Percentiles rank a stretch among this genome's conserved stretches.
phyloP scores from a whole-genome alignment of 2,329 filamentous ascomycete genomes.

The Esteya vermicola region DNA sequence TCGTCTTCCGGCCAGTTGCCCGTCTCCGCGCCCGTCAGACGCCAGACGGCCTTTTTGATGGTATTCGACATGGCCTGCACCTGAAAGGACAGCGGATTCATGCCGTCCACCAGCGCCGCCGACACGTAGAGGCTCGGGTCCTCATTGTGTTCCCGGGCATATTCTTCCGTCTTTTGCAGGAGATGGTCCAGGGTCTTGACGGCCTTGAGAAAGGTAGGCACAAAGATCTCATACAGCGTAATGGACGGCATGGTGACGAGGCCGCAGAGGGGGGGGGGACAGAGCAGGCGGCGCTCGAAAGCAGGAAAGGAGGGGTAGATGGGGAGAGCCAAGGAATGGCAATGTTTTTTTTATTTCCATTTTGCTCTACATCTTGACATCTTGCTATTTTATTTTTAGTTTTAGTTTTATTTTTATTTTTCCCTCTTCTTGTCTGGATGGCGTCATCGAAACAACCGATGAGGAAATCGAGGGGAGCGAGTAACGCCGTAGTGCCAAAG shows the following conservation, averaged over 20 bases:
- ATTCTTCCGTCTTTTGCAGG: slow-evolving; percentile 16
- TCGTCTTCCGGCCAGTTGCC: slow-evolving; percentile 16
- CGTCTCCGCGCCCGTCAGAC: slow-evolving; percentile 13
- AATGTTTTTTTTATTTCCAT: too few species aligned
- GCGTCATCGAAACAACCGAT: not conserved
- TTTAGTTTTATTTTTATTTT: too few species aligned
- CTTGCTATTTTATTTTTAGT: not conserved
- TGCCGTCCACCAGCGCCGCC: slow-evolving; percentile 18
- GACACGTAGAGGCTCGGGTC: slow-evolving; percentile 12
- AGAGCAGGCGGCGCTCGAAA: not conserved
- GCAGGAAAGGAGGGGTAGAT: not conserved
- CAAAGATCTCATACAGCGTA: slow-evolving; percentile 16
- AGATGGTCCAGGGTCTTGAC: slow-evolving; percentile 15
- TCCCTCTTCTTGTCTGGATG: not conserved
- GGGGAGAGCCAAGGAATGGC: too few species aligned
- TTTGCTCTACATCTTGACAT: too few species aligned
- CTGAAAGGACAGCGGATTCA: slow-evolving; percentile 22
- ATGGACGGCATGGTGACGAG: slow-evolving; percentile 14
- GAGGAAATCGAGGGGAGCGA: not conserved
- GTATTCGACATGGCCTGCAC: slow-evolving; percentile 18
- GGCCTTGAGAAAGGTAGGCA: slow-evolving; percentile 14
- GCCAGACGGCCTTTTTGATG: slow-evolving; percentile 15
- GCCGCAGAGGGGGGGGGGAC: not conserved
- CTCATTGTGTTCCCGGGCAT: slow-evolving; percentile 15
- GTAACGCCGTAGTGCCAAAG: not conserved